phyloP scores from a whole-genome alignment of 2,329 filamentous ascomycete species.

The Pleochaeta shiraiana region DNA sequence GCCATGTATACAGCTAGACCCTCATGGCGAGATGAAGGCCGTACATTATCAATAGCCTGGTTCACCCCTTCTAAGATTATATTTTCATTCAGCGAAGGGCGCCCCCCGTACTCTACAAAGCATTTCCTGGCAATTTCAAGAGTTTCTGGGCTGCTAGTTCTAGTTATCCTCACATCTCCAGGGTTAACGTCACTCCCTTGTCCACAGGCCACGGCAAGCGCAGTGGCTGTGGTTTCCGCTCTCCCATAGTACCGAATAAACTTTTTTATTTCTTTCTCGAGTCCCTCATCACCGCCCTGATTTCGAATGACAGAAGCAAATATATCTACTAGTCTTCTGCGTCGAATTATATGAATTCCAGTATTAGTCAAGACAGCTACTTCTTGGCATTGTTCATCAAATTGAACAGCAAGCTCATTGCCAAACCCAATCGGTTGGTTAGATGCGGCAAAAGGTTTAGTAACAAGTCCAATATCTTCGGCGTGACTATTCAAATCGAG shows the following conservation, averaged over 20 bases:
- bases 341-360: conserved; percentile 67
- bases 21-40: conserved; percentile 72
- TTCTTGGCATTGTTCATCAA: conserved; percentile 61
- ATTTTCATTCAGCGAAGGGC: conserved; percentile 66
- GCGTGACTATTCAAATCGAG: conserved; percentile 51
- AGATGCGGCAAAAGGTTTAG: conserved; percentile 47
- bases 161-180: conserved; percentile 48
- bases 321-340: conserved; percentile 72
- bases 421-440: conserved; percentile 58
- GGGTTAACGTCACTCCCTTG: conserved; percentile 59
- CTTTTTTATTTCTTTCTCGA: conserved; percentile 61
- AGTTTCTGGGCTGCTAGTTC: conserved; percentile 60
- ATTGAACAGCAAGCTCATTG: conserved; percentile 93
- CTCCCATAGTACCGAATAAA: conserved; percentile 77
- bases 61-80: conserved; percentile 34
- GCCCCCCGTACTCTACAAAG: conserved; percentile 84
- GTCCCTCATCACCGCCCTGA: conserved; percentile 52
- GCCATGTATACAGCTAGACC: conserved; percentile 76
- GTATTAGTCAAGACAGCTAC: conserved; percentile 82
- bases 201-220: conserved; percentile 83
- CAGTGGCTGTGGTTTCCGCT: conserved; percentile 72
- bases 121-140: conserved; percentile 66
- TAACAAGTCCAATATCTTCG: conserved; percentile 60
- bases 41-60: conserved; percentile 59
- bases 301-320: conserved; percentile 65